Evolutionary conservation across 164 flowering plant genomes (phyloP), one percentile per base, ranked within the genome.

Genomic region (Nelumbo lutea): DNA sequence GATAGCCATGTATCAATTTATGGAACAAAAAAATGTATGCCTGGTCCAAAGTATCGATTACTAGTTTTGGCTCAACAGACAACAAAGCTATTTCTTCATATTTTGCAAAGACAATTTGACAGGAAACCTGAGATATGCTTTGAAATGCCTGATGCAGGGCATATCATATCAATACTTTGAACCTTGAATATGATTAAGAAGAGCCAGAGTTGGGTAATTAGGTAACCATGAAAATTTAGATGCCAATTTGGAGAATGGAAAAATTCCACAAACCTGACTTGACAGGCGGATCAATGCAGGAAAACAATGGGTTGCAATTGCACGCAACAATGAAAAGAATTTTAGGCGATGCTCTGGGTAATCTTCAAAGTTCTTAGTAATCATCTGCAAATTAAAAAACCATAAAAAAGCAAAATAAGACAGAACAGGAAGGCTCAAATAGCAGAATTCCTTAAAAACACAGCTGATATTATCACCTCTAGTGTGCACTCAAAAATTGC

Each of bases 401-500:
- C 4, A 46, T 46, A 46, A 46, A 46, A 46, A 46, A 4, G 48
- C 5, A 46, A 46, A 0, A 46, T 46, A 4, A 4, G 48, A 42
- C 62, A 75, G 69, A 69, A 59, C 72, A 9, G 39, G 45, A 6
- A 68, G 13, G 59, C 44, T 45, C 15, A 40, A 53, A 53, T 39
- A 10, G 39, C 57, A 51, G 11, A 70, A 39, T 39, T 3, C 11
- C 42, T 41, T 46, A 14, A 13, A 56, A 61, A 1, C 50, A 39
- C 13, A 42, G 55, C 61, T 38, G 14, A 11, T 13, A 53, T 66
- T 27, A 77, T 79, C 53, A 95, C 98, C 97, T 89, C 97, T 51
- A 95, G 76, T 3, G 98, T 95, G 78, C 98, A 95, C 65, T 92
- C 96, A 72, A 95, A 95, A 77, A 88, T 84, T 38, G 98, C 98